phyloP scores from a whole-genome alignment of 345 rosid species.

The Hirschfeldia incana region DNA sequence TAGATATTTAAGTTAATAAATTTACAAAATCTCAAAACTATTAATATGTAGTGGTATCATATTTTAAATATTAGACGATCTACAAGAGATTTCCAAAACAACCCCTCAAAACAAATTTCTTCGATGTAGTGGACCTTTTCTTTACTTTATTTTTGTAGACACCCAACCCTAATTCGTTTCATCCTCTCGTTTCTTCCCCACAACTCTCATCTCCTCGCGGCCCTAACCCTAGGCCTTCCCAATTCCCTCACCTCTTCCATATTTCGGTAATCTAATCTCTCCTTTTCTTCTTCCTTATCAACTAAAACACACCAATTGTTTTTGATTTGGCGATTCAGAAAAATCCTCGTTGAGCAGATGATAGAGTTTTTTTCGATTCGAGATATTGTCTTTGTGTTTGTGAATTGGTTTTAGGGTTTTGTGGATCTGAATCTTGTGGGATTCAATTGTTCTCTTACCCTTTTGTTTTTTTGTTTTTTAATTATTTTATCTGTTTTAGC shows the following conservation, averaged over 20 bases:
- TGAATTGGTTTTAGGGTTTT: not conserved
- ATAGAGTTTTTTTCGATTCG: not conserved
- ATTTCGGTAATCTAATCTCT: not conserved
- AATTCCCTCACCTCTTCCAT: not conserved
- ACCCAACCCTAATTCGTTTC: constrained; percentile 32
- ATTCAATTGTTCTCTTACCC: not conserved
- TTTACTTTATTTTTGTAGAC: not conserved
- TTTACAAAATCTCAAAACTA: not conserved
- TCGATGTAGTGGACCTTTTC: constrained; percentile 12
- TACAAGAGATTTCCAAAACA: constrained; percentile 1
- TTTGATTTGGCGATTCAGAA: not conserved
- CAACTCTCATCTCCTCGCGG: constrained; percentile 16
- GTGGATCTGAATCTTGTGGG: not conserved
- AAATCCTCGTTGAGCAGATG: not conserved
- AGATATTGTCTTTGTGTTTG: not conserved
- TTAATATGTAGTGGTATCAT: not conserved
- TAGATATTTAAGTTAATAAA: not conserved
- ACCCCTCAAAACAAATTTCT: constrained; percentile 18
- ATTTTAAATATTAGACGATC: not conserved
- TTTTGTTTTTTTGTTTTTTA: not conserved
- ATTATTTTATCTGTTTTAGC: not conserved
- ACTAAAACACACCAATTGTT: not conserved
- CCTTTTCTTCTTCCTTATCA: not conserved
- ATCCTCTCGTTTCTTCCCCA: constrained; percentile 34
- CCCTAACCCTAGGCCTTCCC: not conserved